Conservation (phyloP, 78 protist genomes). For the Dictyostelium brefeldianum region DNA sequence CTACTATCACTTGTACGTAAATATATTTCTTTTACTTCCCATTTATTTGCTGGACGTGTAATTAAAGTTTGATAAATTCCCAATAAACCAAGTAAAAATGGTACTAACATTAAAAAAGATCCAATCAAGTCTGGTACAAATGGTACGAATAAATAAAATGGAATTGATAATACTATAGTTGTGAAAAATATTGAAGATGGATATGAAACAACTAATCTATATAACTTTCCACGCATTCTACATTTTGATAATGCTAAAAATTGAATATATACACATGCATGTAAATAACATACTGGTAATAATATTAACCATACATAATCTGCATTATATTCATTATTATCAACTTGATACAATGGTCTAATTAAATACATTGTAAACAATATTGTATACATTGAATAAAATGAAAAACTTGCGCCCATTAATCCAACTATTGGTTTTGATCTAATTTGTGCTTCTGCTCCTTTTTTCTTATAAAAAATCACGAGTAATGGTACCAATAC, state of each 20-base stretch:
- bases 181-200: slow-evolving; percentile 70
- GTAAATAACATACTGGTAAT: slow-evolving; percentile 30
- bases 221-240: background rate
- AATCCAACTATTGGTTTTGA: background rate
- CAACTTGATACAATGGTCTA: slow-evolving; percentile 8
- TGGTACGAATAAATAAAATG: slow-evolving; percentile 23
- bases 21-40: slow-evolving; percentile 44
- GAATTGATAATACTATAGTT: slow-evolving; percentile 23
- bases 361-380: slow-evolving; percentile 13
- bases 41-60: slow-evolving; percentile 55
- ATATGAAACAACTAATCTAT: background rate
- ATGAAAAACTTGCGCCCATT: background rate
- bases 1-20: background rate
- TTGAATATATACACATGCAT: slow-evolving; percentile 32
- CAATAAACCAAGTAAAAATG: background rate
- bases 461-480: slow-evolving; percentile 11
- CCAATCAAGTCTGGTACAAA: background rate
- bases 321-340: background rate
- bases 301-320: slow-evolving; percentile 19
- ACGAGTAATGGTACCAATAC: background rate
- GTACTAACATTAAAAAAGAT: background rate
- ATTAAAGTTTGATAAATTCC: slow-evolving; percentile 24
- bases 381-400: slow-evolving; percentile 6
- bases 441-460: background rate
- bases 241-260: slow-evolving; percentile 18